Evolutionary conservation across 768 basidiomycete species (phyloP), one percentile per base, ranked within the genome.

Genomic region (Termitomyces sp.): DNA sequence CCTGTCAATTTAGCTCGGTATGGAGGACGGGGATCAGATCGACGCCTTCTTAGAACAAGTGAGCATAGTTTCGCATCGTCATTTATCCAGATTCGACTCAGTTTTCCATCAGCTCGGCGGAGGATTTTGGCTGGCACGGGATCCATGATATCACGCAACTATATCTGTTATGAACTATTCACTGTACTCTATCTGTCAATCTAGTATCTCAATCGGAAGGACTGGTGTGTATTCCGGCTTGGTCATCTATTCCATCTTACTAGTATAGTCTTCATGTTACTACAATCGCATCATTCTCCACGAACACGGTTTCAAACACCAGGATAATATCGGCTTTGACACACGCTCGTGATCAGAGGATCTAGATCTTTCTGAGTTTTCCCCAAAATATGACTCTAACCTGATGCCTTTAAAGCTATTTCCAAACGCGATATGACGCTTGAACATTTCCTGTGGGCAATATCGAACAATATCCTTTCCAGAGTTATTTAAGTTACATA

Each of bases 1-100:
- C 26, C 37, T 8, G 15, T 44, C 5, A 41, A 40, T 21, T 38
- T 51, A 63, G 62, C 28, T 63, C 46, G 53, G 48, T 14, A 63
- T 63, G 62, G 62, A 63, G 28, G 62, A 63, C 26, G 62, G 62
- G 17, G 62, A 63, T 51, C 60, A 61, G 57, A 59, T 63, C 43
- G 62, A 63, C 41, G 62, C 62, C 11, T 60, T 59, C 43, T 32
- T 63, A 45, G 58, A 56, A 28, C 62, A 63, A 53, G 62, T 58
- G 49, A 53, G 62, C 37, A 10, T 54, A 17, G 17, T 5, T 52
- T 48, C n/a, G 30, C n/a, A 17, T 45, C 9, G 17, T 26, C 19
- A 10, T 9, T 37, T 17, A 34, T 12, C 46, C 19, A 45, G 11
- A 35, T 45, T 21, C 22, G 6, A 48, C 21, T 42, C 10, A 22